Conservation (phyloP, 768 basidiomycete genomes). For the Macrolepiota albuminosa region DNA sequence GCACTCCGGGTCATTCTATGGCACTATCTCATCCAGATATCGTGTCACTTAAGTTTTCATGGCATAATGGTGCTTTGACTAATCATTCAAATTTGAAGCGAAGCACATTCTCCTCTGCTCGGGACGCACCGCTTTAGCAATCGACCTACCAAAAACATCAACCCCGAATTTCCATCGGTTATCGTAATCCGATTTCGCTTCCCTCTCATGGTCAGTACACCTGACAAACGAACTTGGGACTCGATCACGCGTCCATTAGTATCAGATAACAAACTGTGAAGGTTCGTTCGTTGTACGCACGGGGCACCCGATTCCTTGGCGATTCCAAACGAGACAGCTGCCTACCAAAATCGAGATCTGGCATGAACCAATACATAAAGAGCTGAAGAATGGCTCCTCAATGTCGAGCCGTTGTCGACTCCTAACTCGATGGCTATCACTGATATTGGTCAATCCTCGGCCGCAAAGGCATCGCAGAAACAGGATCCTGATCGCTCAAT, state of each 20-base stretch:
- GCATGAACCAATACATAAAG: not conserved
- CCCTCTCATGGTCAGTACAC: not conserved
- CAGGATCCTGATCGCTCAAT: conserved; percentile 6
- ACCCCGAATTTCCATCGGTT: not conserved
- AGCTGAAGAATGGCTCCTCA: not conserved
- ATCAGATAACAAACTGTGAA: not conserved
- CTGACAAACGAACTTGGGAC: not conserved
- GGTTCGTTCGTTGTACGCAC: not conserved
- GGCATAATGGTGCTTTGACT: not conserved
- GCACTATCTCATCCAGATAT: not conserved
- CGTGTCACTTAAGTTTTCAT: too few species aligned
- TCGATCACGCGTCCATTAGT: too few species aligned
- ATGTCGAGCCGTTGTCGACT: not conserved
- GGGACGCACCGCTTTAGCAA: not conserved
- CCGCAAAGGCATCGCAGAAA: conserved; percentile 3
- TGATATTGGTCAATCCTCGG: not conserved
- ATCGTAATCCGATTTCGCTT: not conserved
- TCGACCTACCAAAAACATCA: not conserved
- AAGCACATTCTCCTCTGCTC: not conserved
- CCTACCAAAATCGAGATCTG: not conserved
- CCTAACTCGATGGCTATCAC: not conserved
- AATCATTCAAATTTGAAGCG: not conserved
- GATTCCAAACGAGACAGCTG: not conserved
- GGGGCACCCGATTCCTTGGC: not conserved
- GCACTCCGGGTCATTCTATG: not conserved